These are phyloP conservation scores for Xylariaceae sp. DNA, from an alignment of 2,329 filamentous ascomycete genomes.

Conservation along the genomic window DNA sequence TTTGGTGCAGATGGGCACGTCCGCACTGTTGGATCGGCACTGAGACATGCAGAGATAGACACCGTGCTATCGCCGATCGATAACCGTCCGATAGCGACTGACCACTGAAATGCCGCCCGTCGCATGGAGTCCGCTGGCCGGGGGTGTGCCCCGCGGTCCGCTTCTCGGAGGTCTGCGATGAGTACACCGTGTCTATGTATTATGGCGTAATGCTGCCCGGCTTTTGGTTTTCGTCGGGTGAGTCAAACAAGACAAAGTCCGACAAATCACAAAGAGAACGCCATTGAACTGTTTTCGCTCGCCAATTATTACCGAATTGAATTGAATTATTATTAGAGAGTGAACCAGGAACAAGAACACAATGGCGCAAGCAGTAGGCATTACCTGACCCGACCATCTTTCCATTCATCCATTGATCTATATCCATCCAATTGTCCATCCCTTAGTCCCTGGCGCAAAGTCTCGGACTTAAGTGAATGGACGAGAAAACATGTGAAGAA, in stretches of 20 bases:
- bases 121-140: no score
- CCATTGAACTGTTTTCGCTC: neutral
- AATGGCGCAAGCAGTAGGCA: constrained; percentile 23
- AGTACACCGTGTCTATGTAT: neutral
- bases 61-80: no score
- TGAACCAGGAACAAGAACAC: neutral
- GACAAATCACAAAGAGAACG: constrained; percentile 5
- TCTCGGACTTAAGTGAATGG: neutral
- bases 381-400: constrained; percentile 1
- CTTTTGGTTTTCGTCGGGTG: neutral
- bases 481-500: neutral
- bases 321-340: neutral
- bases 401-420: neutral
- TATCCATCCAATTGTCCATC: neutral
- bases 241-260: constrained; percentile 6
- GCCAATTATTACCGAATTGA: neutral
- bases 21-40: no score
- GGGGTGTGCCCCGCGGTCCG: no score
- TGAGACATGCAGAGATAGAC: no score
- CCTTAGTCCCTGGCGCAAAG: neutral
- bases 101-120: no score
- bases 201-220: neutral
- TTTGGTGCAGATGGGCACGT: no score
- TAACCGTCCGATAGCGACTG: no score
- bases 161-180: neutral